Evolutionary conservation across 31 red algal genomes (phyloP), one percentile per base, ranked within the genome.

Genomic region (Porphyra umbilicalis): DNA sequence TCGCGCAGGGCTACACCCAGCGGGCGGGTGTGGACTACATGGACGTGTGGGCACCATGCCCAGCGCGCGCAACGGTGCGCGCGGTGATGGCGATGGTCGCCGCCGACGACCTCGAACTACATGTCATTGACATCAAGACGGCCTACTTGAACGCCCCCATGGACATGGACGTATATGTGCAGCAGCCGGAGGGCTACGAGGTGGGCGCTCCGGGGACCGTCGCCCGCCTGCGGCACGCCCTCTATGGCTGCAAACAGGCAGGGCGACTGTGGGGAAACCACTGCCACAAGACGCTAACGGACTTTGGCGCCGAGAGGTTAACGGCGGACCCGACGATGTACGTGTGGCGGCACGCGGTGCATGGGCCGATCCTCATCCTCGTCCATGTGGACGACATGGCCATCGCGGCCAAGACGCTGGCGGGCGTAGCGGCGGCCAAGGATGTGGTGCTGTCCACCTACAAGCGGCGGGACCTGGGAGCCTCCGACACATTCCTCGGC

Each of bases 231-330:
- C 39, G 18, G 0, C 84, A n/a, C n/a, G n/a, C n/a, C n/a, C n/a
- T n/a, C n/a, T n/a, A n/a, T n/a, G n/a, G n/a, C n/a, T n/a, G n/a
- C 34, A 84, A 92, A 76, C 80, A 87, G 46, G 85, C 85, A 0
- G 81, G 76, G 6, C 33, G 85, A 36, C 78, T 67, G 8, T 86
- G 46, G 33, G 7, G 74, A 32, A 79, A 79, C 35, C 79, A 71
- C 32, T 76, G 39, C 10, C 71, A 86, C 75, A n/a, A 78, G 2
- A 84, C 79, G 0, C 77, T 90, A 10, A 75, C 78, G 30, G n/a
- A 34, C 37, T 35, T 90, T 77, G 33, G 82, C 30, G 46, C 68
- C 34, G 46, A 38, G 29, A 44, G 44, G 9, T 77, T 38, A 33
- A 79, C 68, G 81, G 81, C 40, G 40, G 78, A 77, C 76, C 25